A percentile compares a stretch with the other conserved stretches of the same genome.
Conservation (phyloP, 805 yeast genomes). For the Hanseniaspora vineae region DNA sequence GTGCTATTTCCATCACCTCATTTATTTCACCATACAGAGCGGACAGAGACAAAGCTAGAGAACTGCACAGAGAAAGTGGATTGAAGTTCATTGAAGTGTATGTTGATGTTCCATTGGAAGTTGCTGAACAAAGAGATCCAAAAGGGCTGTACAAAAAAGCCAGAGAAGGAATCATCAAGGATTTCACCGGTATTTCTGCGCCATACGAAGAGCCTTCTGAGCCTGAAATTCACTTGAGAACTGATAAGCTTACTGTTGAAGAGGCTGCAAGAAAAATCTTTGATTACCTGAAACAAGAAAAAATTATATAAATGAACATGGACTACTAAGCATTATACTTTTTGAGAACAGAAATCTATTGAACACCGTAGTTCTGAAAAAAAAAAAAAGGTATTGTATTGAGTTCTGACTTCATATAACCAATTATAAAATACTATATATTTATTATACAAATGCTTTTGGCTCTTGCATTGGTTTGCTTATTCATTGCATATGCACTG, state of each 20-base stretch:
- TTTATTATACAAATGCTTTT: too few species aligned
- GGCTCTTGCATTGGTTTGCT: too few species aligned
- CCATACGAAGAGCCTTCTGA: conserved; percentile 87
- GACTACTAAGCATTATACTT: too few species aligned
- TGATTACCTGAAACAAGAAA: conserved; percentile 47
- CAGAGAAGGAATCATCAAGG: conserved; percentile 85
- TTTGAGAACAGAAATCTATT: too few species aligned
- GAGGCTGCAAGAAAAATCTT: conserved; percentile 65
- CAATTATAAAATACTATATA: too few species aligned
- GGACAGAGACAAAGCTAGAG: conserved; percentile 79
- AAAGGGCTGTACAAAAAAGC: conserved; percentile 96
- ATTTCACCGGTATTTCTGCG: conserved; percentile 90
- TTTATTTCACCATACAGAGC: conserved; percentile 83
- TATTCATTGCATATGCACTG: too few species aligned
- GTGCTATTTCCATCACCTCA: conserved; percentile 75
- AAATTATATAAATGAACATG: conserved; percentile 10
- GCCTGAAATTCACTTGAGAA: conserved; percentile 74
- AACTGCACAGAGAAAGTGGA: conserved; percentile 60
- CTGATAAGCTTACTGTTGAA: conserved; percentile 61
- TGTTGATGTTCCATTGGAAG: conserved; percentile 86
- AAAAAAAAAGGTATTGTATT: too few species aligned
- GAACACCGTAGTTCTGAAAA: too few species aligned
- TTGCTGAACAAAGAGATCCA: conserved; percentile 95
- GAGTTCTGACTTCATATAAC: too few species aligned
- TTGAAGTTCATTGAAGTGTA: conserved; percentile 83